phyloP scores from a whole-genome alignment of 116 monocot genomes.

The Dioscorea cayenensis region DNA sequence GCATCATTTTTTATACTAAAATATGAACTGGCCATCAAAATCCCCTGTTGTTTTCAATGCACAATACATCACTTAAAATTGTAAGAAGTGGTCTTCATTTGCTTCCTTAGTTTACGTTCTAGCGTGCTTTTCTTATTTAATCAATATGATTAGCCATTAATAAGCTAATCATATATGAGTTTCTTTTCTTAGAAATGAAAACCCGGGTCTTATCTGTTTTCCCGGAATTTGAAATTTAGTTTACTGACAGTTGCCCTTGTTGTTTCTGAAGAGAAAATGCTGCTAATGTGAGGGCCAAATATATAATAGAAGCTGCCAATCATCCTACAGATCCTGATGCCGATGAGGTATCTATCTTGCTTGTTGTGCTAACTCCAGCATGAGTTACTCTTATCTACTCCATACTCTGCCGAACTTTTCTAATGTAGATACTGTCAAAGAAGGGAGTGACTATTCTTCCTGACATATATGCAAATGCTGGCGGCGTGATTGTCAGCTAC shows the following conservation, averaged over 20 bases:
- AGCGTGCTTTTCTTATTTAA: no score
- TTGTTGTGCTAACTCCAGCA: no score
- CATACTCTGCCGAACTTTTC: neutral
- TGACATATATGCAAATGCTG: slow-evolving; percentile 78
- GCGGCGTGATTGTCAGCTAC: slow-evolving; percentile 79
- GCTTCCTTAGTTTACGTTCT: no score
- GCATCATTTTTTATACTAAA: no score
- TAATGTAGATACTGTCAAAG: slow-evolving; percentile 54
- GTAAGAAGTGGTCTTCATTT: no score
- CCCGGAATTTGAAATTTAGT: neutral
- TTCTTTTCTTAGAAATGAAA: no score
- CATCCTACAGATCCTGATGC: slow-evolving; percentile 87
- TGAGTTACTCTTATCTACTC: neutral
- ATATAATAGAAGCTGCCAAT: slow-evolving; percentile 74
- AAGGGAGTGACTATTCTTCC: slow-evolving; percentile 75
- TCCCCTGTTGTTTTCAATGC: no score
- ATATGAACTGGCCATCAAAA: no score
- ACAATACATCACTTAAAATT: no score
- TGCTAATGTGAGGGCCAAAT: slow-evolving; percentile 61
- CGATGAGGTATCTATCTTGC: slow-evolving; percentile 43
- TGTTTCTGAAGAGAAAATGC: slow-evolving; percentile 64
- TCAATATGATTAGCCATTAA: no score
- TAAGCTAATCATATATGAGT: no score
- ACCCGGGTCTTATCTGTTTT: no score
- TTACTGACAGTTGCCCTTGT: neutral